Percentiles rank a stretch among this genome's conserved stretches.
phyloP scores from a whole-genome alignment of 2,329 filamentous ascomycete genomes.

The Colletotrichum sp. region DNA sequence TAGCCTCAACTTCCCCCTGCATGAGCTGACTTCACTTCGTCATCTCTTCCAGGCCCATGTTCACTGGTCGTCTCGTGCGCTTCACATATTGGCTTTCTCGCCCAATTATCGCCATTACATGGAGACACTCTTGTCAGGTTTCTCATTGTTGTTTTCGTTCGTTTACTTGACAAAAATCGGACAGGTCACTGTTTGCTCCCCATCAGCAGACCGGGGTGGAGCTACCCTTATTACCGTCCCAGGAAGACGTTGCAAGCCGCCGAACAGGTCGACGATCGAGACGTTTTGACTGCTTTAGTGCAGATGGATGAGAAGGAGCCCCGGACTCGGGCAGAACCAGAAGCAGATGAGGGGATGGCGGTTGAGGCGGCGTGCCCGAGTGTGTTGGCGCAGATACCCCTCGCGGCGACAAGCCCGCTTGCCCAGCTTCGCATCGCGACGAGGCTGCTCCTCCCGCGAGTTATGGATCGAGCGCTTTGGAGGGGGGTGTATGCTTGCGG shows the following conservation, averaged over 20 bases:
- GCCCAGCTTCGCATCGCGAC: neutral
- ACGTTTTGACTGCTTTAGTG: fast-evolving
- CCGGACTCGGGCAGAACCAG: fast-evolving
- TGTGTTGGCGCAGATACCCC: neutral
- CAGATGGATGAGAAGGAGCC: neutral
- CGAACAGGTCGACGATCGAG: fast-evolving
- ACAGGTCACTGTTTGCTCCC: too few species aligned
- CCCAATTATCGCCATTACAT: too few species aligned
- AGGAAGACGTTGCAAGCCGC: too few species aligned
- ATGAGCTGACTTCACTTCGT: neutral
- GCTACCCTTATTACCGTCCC: too few species aligned
- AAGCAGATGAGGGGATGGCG: fast-evolving
- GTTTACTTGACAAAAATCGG: too few species aligned
- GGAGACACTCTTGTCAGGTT: too few species aligned
- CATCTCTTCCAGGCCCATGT: neutral
- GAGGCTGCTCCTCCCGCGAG: fast-evolving
- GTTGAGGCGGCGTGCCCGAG: fast-evolving
- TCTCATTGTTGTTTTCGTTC: too few species aligned
- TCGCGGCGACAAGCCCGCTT: neutral
- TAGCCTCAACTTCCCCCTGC: neutral
- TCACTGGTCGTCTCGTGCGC: neutral
- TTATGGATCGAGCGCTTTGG: fast-evolving
- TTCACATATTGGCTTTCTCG: too few species aligned
- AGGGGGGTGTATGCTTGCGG: fast-evolving
- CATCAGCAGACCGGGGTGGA: too few species aligned